A percentile compares a stretch with the other conserved stretches of the same genome.
These are phyloP conservation scores for Magnolia kwangsiensis DNA, from an alignment of 164 flowering plant species.

Conservation along the genomic window DNA sequence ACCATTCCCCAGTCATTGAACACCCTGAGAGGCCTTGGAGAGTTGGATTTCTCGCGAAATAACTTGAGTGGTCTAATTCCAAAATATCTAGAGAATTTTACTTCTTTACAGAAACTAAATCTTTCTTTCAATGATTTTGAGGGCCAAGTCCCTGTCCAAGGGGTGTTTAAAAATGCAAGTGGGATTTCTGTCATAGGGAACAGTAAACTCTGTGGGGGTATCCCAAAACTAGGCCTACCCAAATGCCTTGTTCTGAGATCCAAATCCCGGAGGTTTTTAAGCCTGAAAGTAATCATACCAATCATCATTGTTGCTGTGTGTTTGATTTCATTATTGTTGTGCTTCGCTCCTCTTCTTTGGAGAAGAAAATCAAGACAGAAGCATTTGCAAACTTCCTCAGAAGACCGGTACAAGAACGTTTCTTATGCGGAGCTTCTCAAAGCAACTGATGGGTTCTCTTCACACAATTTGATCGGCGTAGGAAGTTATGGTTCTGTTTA, in stretches of 20 bases:
- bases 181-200: neutral
- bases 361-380: neutral
- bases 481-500: conserved; percentile 39
- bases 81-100: neutral
- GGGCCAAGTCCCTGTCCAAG: conserved; percentile 8
- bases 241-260: neutral
- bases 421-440: conserved; percentile 19
- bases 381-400: neutral
- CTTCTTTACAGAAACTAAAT: neutral
- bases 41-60: conserved; percentile 17
- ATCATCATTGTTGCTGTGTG: neutral
- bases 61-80: conserved; percentile 17
- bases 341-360: neutral
- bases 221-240: neutral
- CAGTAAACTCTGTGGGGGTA: conserved; percentile 4
- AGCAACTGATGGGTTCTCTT: conserved; percentile 27
- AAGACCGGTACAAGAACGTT: neutral
- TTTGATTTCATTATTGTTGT: neutral
- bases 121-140: conserved; percentile 15
- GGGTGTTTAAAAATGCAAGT: neutral
- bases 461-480: conserved; percentile 24
- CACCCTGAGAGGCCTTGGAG: conserved; percentile 3
- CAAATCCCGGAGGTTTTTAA: neutral
- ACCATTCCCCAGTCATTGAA: conserved; percentile 17
- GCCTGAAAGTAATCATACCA: neutral